Evolutionary conservation across 176 grass and related monocot genomes (phyloP).

Genomic region (Carex cristatella): DNA sequence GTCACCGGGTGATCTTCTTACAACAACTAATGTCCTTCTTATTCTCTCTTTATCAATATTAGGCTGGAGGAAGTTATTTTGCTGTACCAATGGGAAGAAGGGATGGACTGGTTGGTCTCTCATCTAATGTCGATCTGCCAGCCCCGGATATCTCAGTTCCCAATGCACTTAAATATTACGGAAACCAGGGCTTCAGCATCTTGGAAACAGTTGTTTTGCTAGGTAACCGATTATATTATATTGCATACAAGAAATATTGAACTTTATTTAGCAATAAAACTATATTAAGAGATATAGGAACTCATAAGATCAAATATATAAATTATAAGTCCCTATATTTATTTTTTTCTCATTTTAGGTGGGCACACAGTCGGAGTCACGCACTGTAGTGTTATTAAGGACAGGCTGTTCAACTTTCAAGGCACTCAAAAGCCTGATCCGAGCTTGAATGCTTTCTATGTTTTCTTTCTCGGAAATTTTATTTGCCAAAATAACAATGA

Average conservation of each 20-base stretch:
- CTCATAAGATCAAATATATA: not conserved
- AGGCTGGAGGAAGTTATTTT: conserved; percentile 32
- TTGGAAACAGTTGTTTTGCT: conserved; percentile 32
- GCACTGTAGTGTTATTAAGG: conserved; percentile 27
- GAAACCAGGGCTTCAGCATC: not conserved
- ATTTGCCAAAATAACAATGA: not conserved
- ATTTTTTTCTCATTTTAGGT: conserved; percentile 8
- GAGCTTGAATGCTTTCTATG: conserved; percentile 7
- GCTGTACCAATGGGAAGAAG: conserved; percentile 30
- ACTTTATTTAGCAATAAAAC: not conserved
- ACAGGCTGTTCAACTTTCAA: conserved; percentile 34
- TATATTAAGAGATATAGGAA: not conserved
- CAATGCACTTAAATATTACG: conserved; percentile 14
- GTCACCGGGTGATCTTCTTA: not conserved
- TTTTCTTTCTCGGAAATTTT: not conserved
- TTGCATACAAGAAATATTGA: not conserved
- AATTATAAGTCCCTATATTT: not conserved
- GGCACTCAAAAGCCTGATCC: conserved; percentile 19
- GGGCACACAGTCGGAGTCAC: conserved; percentile 37
- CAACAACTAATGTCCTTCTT: not conserved
- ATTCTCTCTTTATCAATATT: not conserved
- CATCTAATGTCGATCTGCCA: conserved; percentile 25
- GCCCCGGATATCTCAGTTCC: conserved; percentile 20
- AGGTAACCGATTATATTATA: not conserved
- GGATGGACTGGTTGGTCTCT: conserved; percentile 16